These are phyloP conservation scores for Pseudonectria buxi DNA, from an alignment of 2,329 filamentous ascomycete genomes.

Conservation along the genomic window DNA sequence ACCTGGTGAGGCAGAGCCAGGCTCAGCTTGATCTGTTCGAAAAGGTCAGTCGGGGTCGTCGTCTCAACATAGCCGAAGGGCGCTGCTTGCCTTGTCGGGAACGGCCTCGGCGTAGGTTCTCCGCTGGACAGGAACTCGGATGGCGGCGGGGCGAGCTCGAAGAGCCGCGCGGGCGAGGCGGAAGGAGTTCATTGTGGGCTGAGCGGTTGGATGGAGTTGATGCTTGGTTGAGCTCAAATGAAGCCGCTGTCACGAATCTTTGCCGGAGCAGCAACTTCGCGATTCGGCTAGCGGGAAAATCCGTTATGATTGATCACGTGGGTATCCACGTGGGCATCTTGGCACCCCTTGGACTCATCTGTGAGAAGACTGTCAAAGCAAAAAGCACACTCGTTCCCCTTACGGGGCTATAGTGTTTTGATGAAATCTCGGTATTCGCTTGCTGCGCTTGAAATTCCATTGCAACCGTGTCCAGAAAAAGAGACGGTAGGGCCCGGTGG, in stretches of 20 bases:
- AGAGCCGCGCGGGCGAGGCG: slow-evolving; percentile 87
- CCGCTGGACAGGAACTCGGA: slow-evolving; percentile 72
- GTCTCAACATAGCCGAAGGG: slow-evolving; percentile 16
- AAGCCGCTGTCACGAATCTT: slow-evolving; percentile 44
- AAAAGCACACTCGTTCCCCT: too few species aligned
- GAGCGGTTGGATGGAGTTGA: slow-evolving; percentile 43
- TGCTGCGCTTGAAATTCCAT: too few species aligned
- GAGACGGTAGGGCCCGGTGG: too few species aligned
- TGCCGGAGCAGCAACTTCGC: slow-evolving; percentile 33
- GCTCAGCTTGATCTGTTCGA: slow-evolving; percentile 81
- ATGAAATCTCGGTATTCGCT: too few species aligned
- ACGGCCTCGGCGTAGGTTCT: slow-evolving; percentile 87
- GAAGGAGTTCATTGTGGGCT: slow-evolving; percentile 81
- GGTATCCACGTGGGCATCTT: slow-evolving; percentile 23
- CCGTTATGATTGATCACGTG: slow-evolving; percentile 31
- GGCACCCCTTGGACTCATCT: background rate
- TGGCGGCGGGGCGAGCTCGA: slow-evolving; percentile 69
- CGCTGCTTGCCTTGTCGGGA: slow-evolving; percentile 63
- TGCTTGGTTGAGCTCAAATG: slow-evolving; percentile 37
- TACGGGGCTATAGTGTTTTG: too few species aligned
- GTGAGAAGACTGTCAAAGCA: too few species aligned
- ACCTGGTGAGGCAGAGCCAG: slow-evolving; percentile 97
- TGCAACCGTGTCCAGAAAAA: too few species aligned
- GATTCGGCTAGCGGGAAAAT: slow-evolving; percentile 34
- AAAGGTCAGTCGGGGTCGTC: slow-evolving; percentile 18